Evolutionary conservation across 176 grass and related monocot genomes (phyloP).

Genomic region (Dendrocalamus sinicus): DNA sequence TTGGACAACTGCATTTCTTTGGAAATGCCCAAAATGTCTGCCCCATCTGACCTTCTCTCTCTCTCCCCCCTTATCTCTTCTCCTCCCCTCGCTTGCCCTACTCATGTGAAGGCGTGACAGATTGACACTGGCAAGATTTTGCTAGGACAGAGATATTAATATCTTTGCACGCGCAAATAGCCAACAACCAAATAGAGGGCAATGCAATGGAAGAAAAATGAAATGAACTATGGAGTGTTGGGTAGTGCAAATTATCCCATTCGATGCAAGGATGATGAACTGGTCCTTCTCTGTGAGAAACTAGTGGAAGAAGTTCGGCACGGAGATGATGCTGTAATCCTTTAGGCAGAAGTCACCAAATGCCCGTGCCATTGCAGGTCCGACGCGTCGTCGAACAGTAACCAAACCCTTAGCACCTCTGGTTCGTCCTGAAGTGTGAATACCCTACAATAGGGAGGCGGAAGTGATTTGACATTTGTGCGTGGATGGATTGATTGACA

Average conservation of each 20-base stretch:
- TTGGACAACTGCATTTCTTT: too few species aligned
- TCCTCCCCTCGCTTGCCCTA: too few species aligned
- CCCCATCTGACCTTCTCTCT: too few species aligned
- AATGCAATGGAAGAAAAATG: background rate
- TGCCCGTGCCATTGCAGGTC: conserved; percentile 88
- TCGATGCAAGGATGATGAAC: conserved; percentile 91
- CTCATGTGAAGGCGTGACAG: conserved; percentile 44
- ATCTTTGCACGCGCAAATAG: conserved; percentile 33
- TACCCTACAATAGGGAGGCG: conserved; percentile 46
- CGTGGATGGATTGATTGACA: background rate
- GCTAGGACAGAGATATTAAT: conserved; percentile 33
- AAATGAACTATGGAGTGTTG: background rate
- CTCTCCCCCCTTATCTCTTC: too few species aligned
- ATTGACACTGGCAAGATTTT: conserved; percentile 53
- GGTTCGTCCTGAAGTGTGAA: conserved; percentile 95
- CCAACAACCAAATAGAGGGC: background rate
- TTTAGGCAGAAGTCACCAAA: conserved; percentile 98
- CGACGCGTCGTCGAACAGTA: conserved; percentile 84
- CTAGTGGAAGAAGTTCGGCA: conserved; percentile 93
- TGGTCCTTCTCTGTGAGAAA: conserved; percentile 76
- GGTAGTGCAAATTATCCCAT: conserved; percentile 66
- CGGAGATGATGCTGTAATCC: conserved; percentile 94
- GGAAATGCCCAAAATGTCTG: too few species aligned
- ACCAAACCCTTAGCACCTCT: conserved; percentile 89
- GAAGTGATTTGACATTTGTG: conserved; percentile 32